These are phyloP conservation scores for Acanthamoeba healyi DNA, from an alignment of 208 protist species.

Conservation along the genomic window DNA sequence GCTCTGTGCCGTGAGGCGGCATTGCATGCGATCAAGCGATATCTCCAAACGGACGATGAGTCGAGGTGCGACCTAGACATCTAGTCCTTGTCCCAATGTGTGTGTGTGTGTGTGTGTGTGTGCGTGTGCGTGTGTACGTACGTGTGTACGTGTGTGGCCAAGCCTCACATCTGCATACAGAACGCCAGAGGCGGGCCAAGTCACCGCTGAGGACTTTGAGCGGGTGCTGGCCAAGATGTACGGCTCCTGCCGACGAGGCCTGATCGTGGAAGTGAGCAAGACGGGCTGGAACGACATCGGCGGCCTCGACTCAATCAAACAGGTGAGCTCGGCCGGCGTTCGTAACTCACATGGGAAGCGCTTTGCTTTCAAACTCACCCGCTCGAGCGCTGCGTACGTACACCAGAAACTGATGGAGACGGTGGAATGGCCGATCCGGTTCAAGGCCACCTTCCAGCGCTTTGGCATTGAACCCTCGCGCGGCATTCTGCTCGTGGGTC, in stretches of 20 bases:
- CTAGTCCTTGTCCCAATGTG: too few species aligned
- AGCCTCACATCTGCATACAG: background rate
- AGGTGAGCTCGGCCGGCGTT: background rate
- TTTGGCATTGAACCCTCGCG: conserved; percentile 86
- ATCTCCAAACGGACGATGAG: background rate
- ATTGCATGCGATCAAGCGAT: conserved; percentile 73
- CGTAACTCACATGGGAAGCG: too few species aligned
- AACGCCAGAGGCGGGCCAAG: background rate
- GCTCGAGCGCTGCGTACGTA: background rate
- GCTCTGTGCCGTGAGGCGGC: conserved; percentile 79
- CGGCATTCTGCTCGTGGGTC: conserved; percentile 96
- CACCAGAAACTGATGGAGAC: conserved; percentile 78
- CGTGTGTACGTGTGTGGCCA: too few species aligned
- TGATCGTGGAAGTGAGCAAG: conserved; percentile 10
- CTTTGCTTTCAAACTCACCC: too few species aligned
- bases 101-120: too few species aligned
- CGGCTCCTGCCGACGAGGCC: conserved; percentile 18
- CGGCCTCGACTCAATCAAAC: conserved; percentile 82
- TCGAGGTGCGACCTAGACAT: background rate
- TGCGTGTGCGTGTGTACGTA: too few species aligned
- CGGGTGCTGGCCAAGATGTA: conserved; percentile 1
- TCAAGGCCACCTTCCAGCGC: conserved; percentile 74
- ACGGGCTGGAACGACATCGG: conserved; percentile 85
- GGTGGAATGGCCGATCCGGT: conserved; percentile 84
- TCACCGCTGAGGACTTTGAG: conserved; percentile 46